Evolutionary conservation across 805 yeast species (phyloP).

Genomic region (Pichia ethanolica): DNA sequence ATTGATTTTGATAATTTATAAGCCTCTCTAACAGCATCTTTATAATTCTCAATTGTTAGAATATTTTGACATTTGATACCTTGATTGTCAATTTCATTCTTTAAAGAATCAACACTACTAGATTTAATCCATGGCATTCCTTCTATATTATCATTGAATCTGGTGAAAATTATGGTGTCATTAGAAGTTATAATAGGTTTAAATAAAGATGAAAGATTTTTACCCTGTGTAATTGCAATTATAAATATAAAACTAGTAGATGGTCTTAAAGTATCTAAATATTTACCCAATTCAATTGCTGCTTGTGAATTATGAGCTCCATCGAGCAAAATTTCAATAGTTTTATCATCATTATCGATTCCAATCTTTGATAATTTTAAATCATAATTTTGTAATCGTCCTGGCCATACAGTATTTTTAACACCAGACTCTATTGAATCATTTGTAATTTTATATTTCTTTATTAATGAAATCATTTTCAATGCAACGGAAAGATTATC

Average conservation of each 20-base stretch:
- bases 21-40: conserved; percentile 23
- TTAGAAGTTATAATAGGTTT: conserved; percentile 36
- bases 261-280: conserved; percentile 28
- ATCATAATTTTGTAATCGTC: conserved; percentile 57
- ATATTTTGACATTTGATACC: conserved; percentile 14
- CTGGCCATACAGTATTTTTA: conserved; percentile 66
- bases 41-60: conserved; percentile 14
- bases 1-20: conserved; percentile 5
- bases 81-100: conserved; percentile 15
- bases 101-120: conserved; percentile 30
- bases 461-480: conserved; percentile 38
- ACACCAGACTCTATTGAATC: conserved; percentile 45
- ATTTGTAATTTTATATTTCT: conserved; percentile 11
- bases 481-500: conserved; percentile 66
- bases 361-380: conserved; percentile 17
- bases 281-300: conserved; percentile 61
- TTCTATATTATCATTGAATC: conserved; percentile 57
- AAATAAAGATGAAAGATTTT: conserved; percentile 47
- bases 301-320: conserved; percentile 93
- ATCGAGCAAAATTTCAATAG: conserved; percentile 49
- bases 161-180: conserved; percentile 57
- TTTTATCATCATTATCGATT: conserved; percentile 10
- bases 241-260: conserved; percentile 41
- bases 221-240: conserved; percentile 70
- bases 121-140: conserved; percentile 92